Percentiles rank a stretch among this genome's conserved stretches.
These are phyloP conservation scores for Bipolaris victoriae DNA, from an alignment of 2,329 filamentous ascomycete genomes.

Conservation along the genomic window DNA sequence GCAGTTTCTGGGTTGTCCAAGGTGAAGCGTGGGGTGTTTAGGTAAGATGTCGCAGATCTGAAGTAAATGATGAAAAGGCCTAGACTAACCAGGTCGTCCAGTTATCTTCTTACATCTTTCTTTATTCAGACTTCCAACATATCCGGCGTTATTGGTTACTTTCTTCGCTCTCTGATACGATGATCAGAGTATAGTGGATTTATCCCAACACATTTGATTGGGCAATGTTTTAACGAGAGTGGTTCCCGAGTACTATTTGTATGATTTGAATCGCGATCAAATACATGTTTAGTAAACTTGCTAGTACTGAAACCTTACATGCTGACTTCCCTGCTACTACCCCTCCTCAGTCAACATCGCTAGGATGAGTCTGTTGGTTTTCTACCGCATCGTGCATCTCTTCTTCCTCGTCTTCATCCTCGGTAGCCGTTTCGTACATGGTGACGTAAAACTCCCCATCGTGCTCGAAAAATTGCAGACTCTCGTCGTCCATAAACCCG, in stretches of 20 bases:
- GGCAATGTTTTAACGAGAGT: neutral
- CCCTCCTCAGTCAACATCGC: slow-evolving; percentile 8
- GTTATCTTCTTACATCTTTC: neutral
- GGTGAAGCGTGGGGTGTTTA: slow-evolving; percentile 6
- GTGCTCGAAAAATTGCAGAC: slow-evolving; percentile 13
- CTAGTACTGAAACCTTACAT: too few relatives aligned
- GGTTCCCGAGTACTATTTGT: neutral
- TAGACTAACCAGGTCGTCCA: neutral
- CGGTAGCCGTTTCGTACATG: slow-evolving; percentile 10
- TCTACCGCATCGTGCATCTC: slow-evolving; percentile 10
- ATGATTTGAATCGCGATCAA: neutral
- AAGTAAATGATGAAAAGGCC: too few relatives aligned
- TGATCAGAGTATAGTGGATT: neutral
- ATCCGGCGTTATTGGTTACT: slow-evolving; percentile 1
- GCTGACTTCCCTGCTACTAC: too few relatives aligned
- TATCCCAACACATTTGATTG: neutral
- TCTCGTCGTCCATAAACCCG: slow-evolving; percentile 22
- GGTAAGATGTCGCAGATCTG: neutral
- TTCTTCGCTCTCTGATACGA: neutral
- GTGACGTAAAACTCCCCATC: slow-evolving; percentile 16
- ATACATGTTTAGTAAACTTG: too few relatives aligned
- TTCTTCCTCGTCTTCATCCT: slow-evolving; percentile 10
- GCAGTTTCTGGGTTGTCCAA: slow-evolving; percentile 36
- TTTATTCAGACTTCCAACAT: neutral
- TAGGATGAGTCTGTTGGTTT: neutral